These are phyloP conservation scores for Filobasidium wieringae DNA, from an alignment of 768 basidiomycete genomes.

Conservation along the genomic window DNA sequence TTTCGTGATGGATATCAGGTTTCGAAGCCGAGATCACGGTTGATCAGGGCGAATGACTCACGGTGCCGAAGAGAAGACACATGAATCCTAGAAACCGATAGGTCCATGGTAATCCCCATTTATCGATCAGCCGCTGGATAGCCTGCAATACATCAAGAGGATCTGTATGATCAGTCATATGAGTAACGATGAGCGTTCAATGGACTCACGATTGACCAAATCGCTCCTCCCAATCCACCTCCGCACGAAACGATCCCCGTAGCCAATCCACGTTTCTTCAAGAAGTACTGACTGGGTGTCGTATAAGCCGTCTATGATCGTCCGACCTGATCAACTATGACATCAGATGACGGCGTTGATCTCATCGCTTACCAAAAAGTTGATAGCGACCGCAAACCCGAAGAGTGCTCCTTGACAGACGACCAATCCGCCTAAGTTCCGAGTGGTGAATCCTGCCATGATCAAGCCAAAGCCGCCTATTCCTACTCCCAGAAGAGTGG, in stretches of 20 bases:
- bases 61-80: not conserved
- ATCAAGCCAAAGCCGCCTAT: not conserved
- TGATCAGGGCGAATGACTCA: not conserved
- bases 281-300: slow-evolving; percentile 10
- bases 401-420: slow-evolving; percentile 9
- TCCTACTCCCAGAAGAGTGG: slow-evolving; percentile 1
- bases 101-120: slow-evolving; percentile 3
- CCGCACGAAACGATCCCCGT: slow-evolving; percentile 12
- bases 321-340: not conserved
- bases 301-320: slow-evolving; percentile 11
- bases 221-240: slow-evolving; percentile 4
- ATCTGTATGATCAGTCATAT: not conserved
- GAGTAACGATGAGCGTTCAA: not conserved
- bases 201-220: slow-evolving; percentile 3
- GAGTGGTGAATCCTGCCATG: slow-evolving; percentile 7
- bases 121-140: slow-evolving; percentile 5
- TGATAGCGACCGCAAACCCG: slow-evolving; percentile 5
- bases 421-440: slow-evolving; percentile 9
- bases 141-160: not conserved
- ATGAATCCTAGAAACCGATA: slow-evolving; percentile 3
- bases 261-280: slow-evolving; percentile 14
- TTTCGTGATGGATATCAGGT: not conserved
- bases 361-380: slow-evolving; percentile 2
- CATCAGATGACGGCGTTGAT: not conserved
- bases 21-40: not conserved